These are phyloP conservation scores for Gonapodya sp. DNA, from an alignment of 192 early-diverging fungal genomes.

Conservation along the genomic window DNA sequence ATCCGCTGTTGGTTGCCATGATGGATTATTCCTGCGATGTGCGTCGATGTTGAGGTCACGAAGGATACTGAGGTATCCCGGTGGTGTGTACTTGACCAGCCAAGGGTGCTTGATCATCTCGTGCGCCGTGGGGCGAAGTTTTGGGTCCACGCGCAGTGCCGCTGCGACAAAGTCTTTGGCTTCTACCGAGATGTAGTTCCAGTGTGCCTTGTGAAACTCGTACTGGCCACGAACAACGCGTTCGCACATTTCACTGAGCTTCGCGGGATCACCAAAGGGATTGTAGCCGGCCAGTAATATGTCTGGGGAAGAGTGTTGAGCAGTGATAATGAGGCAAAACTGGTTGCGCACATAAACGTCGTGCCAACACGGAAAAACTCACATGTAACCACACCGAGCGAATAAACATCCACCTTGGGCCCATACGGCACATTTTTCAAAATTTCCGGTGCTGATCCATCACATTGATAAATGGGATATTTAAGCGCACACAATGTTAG, in stretches of 20 bases:
- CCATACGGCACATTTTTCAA: not conserved
- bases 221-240: not conserved
- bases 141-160: not conserved
- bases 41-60: slow-evolving; percentile 9
- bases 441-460: slow-evolving; percentile 4
- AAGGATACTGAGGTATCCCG: not conserved
- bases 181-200: slow-evolving; percentile 1
- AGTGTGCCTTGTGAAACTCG: not conserved
- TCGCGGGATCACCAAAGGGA: not conserved
- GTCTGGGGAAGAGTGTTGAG: not conserved
- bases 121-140: not conserved
- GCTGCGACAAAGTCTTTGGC: not conserved
- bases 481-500: not conserved
- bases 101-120: not conserved
- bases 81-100: not conserved
- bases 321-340: too few relatives aligned
- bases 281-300: not conserved
- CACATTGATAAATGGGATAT: not conserved
- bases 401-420: not conserved
- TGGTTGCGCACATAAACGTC: not conserved
- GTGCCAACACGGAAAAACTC: not conserved
- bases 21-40: not conserved
- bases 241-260: not conserved
- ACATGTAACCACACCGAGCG: not conserved
- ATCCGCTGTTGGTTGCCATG: not conserved